phyloP scores from a whole-genome alignment of 202 grass and related monocot species.

The Dendrocalamus latiflorus region DNA sequence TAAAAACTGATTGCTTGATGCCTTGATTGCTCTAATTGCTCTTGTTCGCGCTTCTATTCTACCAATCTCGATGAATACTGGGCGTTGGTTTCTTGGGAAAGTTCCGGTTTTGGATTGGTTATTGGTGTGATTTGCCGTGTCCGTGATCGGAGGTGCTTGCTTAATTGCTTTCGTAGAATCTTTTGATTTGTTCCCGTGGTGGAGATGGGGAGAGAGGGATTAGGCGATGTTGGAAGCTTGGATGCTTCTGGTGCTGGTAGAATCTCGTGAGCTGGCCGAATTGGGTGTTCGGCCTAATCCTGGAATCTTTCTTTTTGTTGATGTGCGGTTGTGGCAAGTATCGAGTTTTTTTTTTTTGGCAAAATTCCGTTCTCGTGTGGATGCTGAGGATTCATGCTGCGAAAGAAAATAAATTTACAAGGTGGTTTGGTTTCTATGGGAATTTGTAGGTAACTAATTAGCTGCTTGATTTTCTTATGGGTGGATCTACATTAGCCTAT shows the following conservation, averaged over 20 bases:
- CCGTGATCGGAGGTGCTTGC: background rate
- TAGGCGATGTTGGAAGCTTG: background rate
- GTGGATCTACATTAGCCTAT: constrained; percentile 11
- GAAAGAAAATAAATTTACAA: background rate
- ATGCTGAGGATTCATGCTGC: constrained; percentile 27
- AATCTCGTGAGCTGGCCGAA: constrained; percentile 33
- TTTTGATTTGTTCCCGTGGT: background rate
- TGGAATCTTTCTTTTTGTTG: constrained; percentile 25
- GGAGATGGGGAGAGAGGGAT: background rate
- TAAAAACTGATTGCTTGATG: too few relatives aligned
- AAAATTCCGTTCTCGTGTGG: constrained; percentile 14
- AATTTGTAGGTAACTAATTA: background rate
- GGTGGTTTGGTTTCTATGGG: background rate
- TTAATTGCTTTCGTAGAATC: background rate
- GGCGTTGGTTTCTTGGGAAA: too few relatives aligned
- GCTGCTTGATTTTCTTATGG: constrained; percentile 6
- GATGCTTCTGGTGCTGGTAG: constrained; percentile 31
- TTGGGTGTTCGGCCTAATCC: background rate
- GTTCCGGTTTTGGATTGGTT: background rate
- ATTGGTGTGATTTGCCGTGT: background rate
- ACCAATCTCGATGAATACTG: background rate
- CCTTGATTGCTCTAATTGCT: too few relatives aligned
- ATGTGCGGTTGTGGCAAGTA: background rate
- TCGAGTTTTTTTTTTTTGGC: background rate
- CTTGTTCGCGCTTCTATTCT: too few relatives aligned